These are phyloP conservation scores for Trichoderma hamatum DNA, from an alignment of 2,329 filamentous ascomycete genomes.

Conservation along the genomic window DNA sequence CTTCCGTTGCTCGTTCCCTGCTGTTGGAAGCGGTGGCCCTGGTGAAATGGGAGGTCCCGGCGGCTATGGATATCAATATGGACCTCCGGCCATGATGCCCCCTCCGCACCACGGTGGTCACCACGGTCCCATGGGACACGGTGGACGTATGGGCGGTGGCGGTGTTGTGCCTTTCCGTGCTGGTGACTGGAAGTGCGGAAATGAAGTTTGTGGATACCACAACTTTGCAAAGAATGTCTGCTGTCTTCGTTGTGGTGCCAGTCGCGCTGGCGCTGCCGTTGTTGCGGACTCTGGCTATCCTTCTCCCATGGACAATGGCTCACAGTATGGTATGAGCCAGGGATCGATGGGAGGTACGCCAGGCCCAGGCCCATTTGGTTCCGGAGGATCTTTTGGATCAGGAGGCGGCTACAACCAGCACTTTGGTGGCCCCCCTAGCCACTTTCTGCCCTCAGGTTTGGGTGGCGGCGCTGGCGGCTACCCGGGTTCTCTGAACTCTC, in stretches of 20 bases:
- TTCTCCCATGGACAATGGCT: slow-evolving; percentile 83
- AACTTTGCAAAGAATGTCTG: slow-evolving; percentile 99
- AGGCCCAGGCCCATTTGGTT: slow-evolving; percentile 75
- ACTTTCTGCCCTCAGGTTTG: slow-evolving; percentile 86
- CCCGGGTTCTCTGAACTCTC: slow-evolving; percentile 77
- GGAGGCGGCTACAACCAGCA: slow-evolving; percentile 72
- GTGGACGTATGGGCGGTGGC: slow-evolving; percentile 76
- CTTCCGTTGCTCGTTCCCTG: slow-evolving; percentile 99
- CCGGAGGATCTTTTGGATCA: slow-evolving; percentile 67
- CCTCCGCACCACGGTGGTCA: slow-evolving; percentile 75
- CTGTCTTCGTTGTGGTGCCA: slow-evolving; percentile 93
- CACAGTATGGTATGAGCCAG: slow-evolving; percentile 82
- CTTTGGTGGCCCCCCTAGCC: slow-evolving; percentile 84
- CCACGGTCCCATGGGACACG: slow-evolving; percentile 58
- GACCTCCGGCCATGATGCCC: slow-evolving; percentile 78
- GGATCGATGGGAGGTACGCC: slow-evolving; percentile 84
- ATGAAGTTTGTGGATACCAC: slow-evolving; percentile 96
- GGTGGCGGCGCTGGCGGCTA: slow-evolving; percentile 72
- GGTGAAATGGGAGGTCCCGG: slow-evolving; percentile 63
- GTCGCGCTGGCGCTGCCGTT: slow-evolving; percentile 88
- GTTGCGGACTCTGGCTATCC: slow-evolving; percentile 93
- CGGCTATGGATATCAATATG: slow-evolving; percentile 61
- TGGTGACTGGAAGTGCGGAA: slow-evolving; percentile 98
- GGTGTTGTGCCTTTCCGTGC: slow-evolving; percentile 95
- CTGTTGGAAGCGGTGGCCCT: slow-evolving; percentile 75